Percentiles rank a stretch among this genome's conserved stretches.
Evolutionary conservation across 1,284 basidiomycete species (phyloP).

Genomic region (Sporisorium sorghi): DNA sequence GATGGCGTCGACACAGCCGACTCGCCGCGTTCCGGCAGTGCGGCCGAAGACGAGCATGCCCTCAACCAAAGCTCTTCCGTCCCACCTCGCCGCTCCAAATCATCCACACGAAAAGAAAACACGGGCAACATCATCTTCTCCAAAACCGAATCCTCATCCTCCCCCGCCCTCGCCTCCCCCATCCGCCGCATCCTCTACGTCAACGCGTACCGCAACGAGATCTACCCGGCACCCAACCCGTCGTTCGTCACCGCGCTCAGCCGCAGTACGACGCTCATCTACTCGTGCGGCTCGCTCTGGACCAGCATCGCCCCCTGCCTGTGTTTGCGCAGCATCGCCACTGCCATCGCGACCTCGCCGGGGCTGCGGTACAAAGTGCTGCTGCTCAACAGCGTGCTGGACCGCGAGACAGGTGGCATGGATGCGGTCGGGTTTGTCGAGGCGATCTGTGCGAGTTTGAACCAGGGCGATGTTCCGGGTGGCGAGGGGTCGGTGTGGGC

Average conservation of each 20-base stretch:
- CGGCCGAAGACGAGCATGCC: constrained; percentile 19
- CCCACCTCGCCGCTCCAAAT: neutral
- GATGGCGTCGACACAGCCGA: constrained; percentile 36
- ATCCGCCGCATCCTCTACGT: constrained; percentile 83
- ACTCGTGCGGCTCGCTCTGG: constrained; percentile 90
- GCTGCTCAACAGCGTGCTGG: constrained; percentile 86
- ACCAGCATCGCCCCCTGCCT: constrained; percentile 90
- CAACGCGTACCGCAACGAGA: constrained; percentile 78
- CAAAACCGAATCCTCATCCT: constrained; percentile 72
- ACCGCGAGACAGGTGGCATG: constrained; percentile 90
- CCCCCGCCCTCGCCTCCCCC: constrained; percentile 53
- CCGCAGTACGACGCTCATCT: constrained; percentile 80
- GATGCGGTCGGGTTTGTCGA: constrained; percentile 85
- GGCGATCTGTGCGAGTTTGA: constrained; percentile 79
- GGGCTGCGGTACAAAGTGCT: constrained; percentile 83
- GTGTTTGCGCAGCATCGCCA: constrained; percentile 83
- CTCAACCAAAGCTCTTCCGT: neutral
- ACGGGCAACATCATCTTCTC: constrained; percentile 78
- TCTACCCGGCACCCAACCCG: constrained; percentile 86
- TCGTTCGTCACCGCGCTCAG: constrained; percentile 79
- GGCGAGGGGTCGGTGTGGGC: constrained; percentile 37
- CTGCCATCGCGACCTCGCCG: constrained; percentile 80
- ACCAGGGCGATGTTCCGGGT: constrained; percentile 68
- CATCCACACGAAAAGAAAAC: constrained; percentile 14
- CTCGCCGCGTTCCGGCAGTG: constrained; percentile 21